Conservation (phyloP, 371 early-diverging fungal genomes). For the Lichtheimia ornata region DNA sequence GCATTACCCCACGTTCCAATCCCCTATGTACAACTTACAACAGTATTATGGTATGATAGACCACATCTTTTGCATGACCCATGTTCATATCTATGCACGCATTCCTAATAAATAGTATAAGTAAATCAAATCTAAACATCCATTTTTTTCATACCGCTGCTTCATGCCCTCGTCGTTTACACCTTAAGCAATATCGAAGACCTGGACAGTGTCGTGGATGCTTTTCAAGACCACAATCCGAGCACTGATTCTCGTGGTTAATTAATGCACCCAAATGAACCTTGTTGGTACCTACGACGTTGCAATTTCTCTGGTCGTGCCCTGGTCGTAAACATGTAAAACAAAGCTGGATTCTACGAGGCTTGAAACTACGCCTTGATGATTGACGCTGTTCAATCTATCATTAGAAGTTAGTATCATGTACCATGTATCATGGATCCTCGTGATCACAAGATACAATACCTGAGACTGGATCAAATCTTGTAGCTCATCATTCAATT, state of each 20-base stretch:
- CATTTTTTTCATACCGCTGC: not conserved
- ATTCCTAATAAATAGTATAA: not conserved
- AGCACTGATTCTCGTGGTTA: not conserved
- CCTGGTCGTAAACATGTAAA: constrained; percentile 4
- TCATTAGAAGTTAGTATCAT: no score
- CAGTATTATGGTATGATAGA: not conserved
- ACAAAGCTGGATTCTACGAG: constrained; percentile 1
- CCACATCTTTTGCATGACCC: not conserved
- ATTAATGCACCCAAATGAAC: not conserved
- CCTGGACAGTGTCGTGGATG: not conserved
- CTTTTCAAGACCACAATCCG: constrained; percentile 6
- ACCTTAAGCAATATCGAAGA: constrained; percentile 1
- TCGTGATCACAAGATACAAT: not conserved
- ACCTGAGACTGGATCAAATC: constrained; percentile 13
- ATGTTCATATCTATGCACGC: not conserved
- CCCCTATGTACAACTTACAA: not conserved
- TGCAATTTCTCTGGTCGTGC: constrained; percentile 1
- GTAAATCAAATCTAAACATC: not conserved
- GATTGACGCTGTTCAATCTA: not conserved
- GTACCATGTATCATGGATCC: no score
- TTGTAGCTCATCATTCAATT: constrained; percentile 3
- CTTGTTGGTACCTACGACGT: not conserved
- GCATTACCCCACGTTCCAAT: no score
- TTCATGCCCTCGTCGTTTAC: constrained; percentile 7
- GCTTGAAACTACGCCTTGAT: not conserved